Percentiles rank a stretch among this genome's conserved stretches.
Conservation (phyloP, 1,284 basidiomycete genomes). For the Taiwanofungus camphoratus region DNA sequence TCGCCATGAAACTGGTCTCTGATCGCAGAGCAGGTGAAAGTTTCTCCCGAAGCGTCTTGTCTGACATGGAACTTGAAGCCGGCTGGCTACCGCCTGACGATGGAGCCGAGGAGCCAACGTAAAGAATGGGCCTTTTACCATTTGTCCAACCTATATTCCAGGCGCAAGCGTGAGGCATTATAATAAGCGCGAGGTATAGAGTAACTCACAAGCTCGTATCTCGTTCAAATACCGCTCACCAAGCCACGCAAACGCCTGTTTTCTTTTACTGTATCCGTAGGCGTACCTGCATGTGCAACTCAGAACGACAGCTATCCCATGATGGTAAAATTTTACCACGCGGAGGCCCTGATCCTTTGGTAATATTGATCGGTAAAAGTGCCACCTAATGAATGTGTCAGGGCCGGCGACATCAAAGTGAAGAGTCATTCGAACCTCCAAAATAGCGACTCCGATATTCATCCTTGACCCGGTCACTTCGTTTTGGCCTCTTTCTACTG, state of each 20-base stretch:
- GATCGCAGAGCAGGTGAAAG: too few relatives aligned
- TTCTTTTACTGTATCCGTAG: slow-evolving; percentile 17
- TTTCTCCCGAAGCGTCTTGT: too few relatives aligned
- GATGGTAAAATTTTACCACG: slow-evolving; percentile 12
- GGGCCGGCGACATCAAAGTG: too few relatives aligned
- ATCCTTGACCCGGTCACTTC: slow-evolving; percentile 11
- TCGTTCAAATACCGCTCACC: slow-evolving; percentile 19
- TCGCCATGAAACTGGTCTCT: too few relatives aligned
- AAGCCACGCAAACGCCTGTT: slow-evolving; percentile 18
- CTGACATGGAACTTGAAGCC: too few relatives aligned
- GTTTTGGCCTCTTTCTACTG: not conserved
- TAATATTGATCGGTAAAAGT: slow-evolving; percentile 1
- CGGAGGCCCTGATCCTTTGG: slow-evolving; percentile 18
- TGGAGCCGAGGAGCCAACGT: slow-evolving; percentile 9
- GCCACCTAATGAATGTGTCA: slow-evolving; percentile 6
- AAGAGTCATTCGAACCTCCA: slow-evolving; percentile 13
- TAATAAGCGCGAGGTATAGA: not conserved
- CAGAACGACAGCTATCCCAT: not conserved
- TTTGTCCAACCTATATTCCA: slow-evolving; percentile 12
- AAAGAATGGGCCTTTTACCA: slow-evolving; percentile 13
- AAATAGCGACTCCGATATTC: slow-evolving; percentile 14
- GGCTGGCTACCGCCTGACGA: not conserved
- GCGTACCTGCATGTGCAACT: slow-evolving; percentile 14
- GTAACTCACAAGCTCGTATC: slow-evolving; percentile 16
- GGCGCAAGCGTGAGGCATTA: not conserved